Evolutionary conservation across 371 early-diverging fungal species (phyloP).

Genomic region (Batrachochytrium dendrobatidis): DNA sequence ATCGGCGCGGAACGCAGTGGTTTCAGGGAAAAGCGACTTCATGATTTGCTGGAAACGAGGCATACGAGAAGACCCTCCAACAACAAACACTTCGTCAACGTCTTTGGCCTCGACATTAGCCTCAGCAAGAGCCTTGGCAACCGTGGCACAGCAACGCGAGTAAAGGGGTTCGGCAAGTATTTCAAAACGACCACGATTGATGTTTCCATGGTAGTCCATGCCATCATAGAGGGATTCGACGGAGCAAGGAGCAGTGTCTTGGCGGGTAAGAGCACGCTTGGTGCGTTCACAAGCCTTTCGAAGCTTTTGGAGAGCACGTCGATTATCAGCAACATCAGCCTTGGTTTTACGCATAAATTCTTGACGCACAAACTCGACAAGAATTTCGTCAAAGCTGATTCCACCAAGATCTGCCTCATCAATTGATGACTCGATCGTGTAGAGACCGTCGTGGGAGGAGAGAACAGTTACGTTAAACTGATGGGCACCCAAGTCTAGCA

Average conservation of each 20-base stretch:
- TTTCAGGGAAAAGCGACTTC: constrained; percentile 36
- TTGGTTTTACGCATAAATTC: constrained; percentile 87
- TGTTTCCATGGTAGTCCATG: constrained; percentile 77
- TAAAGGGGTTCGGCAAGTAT: constrained; percentile 75
- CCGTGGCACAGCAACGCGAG: constrained; percentile 61
- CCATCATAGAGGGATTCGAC: constrained; percentile 90
- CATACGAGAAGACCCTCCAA: constrained; percentile 59
- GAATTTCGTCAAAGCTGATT: constrained; percentile 80
- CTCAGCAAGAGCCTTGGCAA: constrained; percentile 64
- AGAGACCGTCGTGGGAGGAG: constrained; percentile 81
- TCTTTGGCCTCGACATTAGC: constrained; percentile 45
- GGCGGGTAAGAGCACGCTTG: constrained; percentile 87
- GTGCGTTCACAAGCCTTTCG: constrained; percentile 73
- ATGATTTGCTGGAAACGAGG: constrained; percentile 52
- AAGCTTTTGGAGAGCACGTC: constrained; percentile 76
- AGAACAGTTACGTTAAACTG: constrained; percentile 90
- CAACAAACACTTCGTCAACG: constrained; percentile 56
- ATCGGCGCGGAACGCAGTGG: constrained; percentile 50
- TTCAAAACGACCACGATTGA: constrained; percentile 92
- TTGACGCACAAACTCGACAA: constrained; percentile 73
- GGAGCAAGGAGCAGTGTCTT: constrained; percentile 83
- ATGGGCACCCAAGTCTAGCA: constrained; percentile 96
- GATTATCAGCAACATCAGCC: constrained; percentile 65
- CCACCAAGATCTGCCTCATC: constrained; percentile 88
- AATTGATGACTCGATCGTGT: constrained; percentile 74